Evolutionary conservation across 768 basidiomycete genomes (phyloP).

Genomic region (Sporobolomyces pararoseus): DNA sequence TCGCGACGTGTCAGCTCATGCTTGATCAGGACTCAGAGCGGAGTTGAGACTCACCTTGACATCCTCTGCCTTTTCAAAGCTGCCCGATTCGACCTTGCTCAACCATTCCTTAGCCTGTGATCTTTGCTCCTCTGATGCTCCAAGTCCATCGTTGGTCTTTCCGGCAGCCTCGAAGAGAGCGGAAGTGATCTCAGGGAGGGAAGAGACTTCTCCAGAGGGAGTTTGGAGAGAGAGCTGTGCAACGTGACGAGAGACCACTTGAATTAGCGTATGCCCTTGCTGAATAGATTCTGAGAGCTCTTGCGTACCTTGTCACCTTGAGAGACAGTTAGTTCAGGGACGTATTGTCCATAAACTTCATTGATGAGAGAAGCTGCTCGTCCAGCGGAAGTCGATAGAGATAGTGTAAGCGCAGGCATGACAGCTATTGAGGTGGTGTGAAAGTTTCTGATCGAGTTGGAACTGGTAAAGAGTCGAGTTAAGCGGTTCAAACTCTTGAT

Average conservation of each 20-base stretch:
- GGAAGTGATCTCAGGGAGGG: constrained; percentile 29
- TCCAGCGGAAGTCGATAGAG: constrained; percentile 18
- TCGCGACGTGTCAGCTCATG: neutral
- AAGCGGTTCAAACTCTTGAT: neutral
- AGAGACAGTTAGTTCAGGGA: constrained; percentile 22
- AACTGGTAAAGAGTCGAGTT: neutral
- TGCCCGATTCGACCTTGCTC: constrained; percentile 55
- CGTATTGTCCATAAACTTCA: constrained; percentile 36
- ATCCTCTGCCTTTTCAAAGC: constrained; percentile 46
- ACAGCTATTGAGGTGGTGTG: neutral
- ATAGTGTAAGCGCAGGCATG: constrained; percentile 19
- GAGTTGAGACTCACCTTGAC: constrained; percentile 26
- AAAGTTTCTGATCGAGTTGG: neutral
- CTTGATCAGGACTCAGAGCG: neutral
- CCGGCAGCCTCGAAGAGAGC: constrained; percentile 39
- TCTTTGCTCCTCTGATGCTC: constrained; percentile 47
- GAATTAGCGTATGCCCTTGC: too few species aligned
- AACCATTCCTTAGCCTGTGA: constrained; percentile 63
- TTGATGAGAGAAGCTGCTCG: constrained; percentile 26
- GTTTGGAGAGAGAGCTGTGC: constrained; percentile 21
- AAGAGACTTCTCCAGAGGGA: neutral
- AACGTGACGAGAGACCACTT: neutral
- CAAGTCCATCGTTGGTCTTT: constrained; percentile 42
- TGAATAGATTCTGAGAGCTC: neutral
- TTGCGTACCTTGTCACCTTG: constrained; percentile 29